phyloP scores from a whole-genome alignment of 2,329 filamentous ascomycete genomes.

The Endocalyx cinctus region DNA sequence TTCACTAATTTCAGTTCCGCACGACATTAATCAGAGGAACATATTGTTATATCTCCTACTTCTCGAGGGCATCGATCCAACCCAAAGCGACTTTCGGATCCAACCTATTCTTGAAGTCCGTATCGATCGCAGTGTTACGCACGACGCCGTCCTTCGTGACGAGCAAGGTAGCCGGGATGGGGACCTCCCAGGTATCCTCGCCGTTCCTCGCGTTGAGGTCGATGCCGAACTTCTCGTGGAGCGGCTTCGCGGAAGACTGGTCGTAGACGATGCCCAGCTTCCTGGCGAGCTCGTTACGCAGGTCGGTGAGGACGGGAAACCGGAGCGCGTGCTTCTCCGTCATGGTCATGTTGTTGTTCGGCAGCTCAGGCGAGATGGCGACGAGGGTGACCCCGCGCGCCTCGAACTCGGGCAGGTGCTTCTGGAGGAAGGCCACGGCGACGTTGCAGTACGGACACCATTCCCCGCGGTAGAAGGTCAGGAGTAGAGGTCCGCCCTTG shows the following conservation, averaged over 20 bases:
- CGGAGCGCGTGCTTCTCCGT: conserved; percentile 35
- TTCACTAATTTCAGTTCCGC: no score
- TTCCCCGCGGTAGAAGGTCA: conserved; percentile 42
- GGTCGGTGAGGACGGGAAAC: conserved; percentile 37
- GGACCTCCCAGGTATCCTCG: conserved; percentile 32
- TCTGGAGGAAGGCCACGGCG: conserved; percentile 30
- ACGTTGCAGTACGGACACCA: conserved; percentile 45
- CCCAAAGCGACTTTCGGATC: conserved; percentile 29
- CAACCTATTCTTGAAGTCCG: conserved; percentile 32
- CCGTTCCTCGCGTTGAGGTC: conserved; percentile 31
- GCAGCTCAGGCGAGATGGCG: conserved; percentile 37
- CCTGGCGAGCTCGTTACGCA: conserved; percentile 22
- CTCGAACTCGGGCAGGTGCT: conserved; percentile 29
- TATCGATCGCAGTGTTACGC: conserved; percentile 30
- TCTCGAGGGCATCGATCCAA: conserved; percentile 26
- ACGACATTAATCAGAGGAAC: no score
- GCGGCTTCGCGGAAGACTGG: conserved; percentile 6
- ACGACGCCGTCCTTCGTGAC: conserved; percentile 25
- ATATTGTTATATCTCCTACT: no score
- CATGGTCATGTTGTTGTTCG: conserved; percentile 31
- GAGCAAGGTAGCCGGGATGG: conserved; percentile 34
- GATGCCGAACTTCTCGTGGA: conserved; percentile 24
- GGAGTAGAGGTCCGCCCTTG: conserved; percentile 30
- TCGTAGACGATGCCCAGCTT: conserved; percentile 32
- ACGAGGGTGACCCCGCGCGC: conserved; percentile 35